Conservation (phyloP, 225 moss, liverwort and hornwort genomes). For the Pseudisothecium myosuroides region DNA sequence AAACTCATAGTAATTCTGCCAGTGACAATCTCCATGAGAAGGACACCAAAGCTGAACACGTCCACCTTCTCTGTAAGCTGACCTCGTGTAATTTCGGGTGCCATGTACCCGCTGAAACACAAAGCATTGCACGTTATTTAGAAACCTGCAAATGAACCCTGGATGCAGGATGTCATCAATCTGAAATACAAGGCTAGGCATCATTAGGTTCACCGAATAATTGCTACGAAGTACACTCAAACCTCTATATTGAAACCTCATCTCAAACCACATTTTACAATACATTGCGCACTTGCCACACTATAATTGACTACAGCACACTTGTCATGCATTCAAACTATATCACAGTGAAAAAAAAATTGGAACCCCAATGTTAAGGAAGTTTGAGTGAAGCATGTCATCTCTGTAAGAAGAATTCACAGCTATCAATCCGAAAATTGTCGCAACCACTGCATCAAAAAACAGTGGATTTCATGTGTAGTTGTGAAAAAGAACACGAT, state of each 20-base stretch:
- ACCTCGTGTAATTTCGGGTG: constrained; percentile 37
- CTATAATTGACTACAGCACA: not conserved
- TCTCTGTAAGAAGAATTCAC: not conserved
- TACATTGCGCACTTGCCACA: not conserved
- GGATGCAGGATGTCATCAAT: not conserved
- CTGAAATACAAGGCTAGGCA: not conserved
- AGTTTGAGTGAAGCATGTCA: not conserved
- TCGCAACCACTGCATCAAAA: not conserved
- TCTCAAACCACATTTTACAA: not conserved
- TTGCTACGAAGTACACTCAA: not conserved
- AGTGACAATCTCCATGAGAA: constrained; percentile 39
- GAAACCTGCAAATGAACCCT: not conserved
- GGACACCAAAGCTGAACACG: constrained; percentile 40
- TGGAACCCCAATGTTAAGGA: not conserved
- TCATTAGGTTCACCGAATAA: not conserved
- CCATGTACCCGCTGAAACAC: constrained; percentile 32
- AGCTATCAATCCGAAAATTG: not conserved
- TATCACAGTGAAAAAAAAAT: not conserved
- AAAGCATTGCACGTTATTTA: not conserved
- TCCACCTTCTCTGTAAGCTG: constrained; percentile 43
- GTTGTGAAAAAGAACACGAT: not conserved
- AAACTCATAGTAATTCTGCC: constrained; percentile 30
- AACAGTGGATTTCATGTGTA: not conserved
- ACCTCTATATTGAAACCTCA: not conserved
- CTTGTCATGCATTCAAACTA: not conserved